A percentile compares a stretch with the other conserved stretches of the same genome.
Evolutionary conservation across 208 protist species (phyloP).

Genomic region (Novymonas esmeraldas): DNA sequence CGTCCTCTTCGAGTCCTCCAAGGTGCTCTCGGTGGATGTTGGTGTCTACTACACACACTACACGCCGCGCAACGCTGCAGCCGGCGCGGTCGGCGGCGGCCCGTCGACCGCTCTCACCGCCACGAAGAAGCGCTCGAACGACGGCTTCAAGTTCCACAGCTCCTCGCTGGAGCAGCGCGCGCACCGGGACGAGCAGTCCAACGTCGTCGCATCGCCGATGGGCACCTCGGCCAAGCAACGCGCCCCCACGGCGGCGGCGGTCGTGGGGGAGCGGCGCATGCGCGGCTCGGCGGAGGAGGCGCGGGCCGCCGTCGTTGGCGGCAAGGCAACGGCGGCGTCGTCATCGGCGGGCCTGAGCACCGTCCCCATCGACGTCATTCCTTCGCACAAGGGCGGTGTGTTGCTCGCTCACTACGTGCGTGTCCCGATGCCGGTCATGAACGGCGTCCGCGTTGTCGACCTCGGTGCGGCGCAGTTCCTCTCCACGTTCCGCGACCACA

Average conservation of each 20-base stretch:
- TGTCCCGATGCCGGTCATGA: constrained; percentile 56
- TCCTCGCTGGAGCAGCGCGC: constrained; percentile 38
- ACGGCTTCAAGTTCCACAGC: constrained; percentile 38
- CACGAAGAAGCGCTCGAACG: constrained; percentile 31
- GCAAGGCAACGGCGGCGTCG: neutral
- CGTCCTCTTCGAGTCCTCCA: constrained; percentile 74
- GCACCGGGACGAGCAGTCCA: constrained; percentile 30
- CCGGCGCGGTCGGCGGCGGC: neutral
- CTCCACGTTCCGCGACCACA: constrained; percentile 41
- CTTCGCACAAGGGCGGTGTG: constrained; percentile 22
- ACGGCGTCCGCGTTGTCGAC: constrained; percentile 77
- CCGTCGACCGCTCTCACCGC: constrained; percentile 1
- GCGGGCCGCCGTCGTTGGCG: neutral
- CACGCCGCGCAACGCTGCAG: constrained; percentile 5
- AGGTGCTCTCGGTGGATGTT: constrained; percentile 40
- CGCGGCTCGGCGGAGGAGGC: neutral
- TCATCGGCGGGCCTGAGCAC: constrained; percentile 17
- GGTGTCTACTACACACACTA: constrained; percentile 41
- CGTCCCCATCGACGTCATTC: constrained; percentile 24
- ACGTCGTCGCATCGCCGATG: neutral
- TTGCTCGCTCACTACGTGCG: constrained; percentile 35
- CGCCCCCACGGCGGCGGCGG: neutral
- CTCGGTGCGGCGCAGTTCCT: constrained; percentile 70
- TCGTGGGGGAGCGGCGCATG: neutral
- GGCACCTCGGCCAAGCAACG: no score